phyloP scores from a whole-genome alignment of 1,139 yeast species.

The Suzukiozyma palmioleophila region DNA sequence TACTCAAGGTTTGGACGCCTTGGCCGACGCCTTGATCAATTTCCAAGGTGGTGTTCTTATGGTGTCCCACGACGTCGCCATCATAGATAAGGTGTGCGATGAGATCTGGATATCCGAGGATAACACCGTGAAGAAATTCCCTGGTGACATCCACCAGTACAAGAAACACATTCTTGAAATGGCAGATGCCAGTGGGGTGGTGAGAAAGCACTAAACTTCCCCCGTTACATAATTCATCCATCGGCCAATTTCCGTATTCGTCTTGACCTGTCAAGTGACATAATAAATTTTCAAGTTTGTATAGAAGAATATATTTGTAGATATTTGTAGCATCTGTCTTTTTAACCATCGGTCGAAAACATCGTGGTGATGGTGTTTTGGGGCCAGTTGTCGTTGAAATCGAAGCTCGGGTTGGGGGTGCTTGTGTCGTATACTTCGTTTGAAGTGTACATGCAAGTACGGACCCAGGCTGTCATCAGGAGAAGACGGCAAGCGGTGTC shows the following conservation, averaged over 20 bases:
- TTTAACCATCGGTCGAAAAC: not conserved
- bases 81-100: conserved; percentile 82
- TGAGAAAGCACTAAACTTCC: conserved; percentile 57
- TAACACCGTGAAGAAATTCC: conserved; percentile 73
- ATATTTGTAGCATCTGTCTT: not conserved
- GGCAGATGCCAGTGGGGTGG: conserved; percentile 87
- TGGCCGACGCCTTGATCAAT: conserved; percentile 78
- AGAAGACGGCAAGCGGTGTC: conserved; percentile 40
- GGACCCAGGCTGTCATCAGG: conserved; percentile 55
- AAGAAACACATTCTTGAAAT: conserved; percentile 77
- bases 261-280: not conserved
- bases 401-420: conserved; percentile 49
- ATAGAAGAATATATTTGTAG: not conserved
- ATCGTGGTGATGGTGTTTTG: conserved; percentile 2
- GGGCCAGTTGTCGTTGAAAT: conserved; percentile 17
- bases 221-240: not conserved
- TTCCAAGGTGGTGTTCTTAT: conserved; percentile 94
- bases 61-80: conserved; percentile 96
- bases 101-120: conserved; percentile 95
- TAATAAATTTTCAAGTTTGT: not conserved
- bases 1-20: conserved; percentile 95
- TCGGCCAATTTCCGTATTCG: not conserved
- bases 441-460: conserved; percentile 56
- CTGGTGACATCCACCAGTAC: conserved; percentile 82
- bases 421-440: conserved; percentile 64